Percentiles rank a stretch among this genome's conserved stretches.
phyloP scores from a whole-genome alignment of 2,329 filamentous ascomycete genomes.

The Scopulariopsis brevicaulis region DNA sequence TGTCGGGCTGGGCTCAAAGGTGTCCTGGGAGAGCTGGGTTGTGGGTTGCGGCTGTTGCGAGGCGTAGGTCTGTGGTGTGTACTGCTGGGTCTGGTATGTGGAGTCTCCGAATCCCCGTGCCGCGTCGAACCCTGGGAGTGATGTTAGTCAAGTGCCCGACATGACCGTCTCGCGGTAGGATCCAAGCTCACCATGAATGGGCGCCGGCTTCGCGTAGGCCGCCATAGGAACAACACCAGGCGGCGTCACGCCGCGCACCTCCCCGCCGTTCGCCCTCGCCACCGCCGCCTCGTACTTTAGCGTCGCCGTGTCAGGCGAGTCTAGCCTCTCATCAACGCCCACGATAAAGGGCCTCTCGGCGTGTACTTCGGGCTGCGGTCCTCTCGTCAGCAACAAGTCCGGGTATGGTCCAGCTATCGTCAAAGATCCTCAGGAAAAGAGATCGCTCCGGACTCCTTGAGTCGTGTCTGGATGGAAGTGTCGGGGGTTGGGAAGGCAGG shows the following conservation, averaged over 20 bases:
- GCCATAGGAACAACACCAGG: conserved; percentile 26
- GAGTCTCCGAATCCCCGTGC: conserved; percentile 48
- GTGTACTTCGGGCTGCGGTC: conserved; percentile 36
- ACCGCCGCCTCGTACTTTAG: conserved; percentile 46
- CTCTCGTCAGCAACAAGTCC: conserved; percentile 7
- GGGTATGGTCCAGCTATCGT: background rate
- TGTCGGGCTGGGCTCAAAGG: conserved; percentile 38
- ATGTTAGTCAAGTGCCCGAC: background rate
- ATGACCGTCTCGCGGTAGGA: background rate
- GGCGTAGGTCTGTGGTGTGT: conserved; percentile 33
- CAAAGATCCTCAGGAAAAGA: background rate
- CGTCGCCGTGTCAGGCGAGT: conserved; percentile 45
- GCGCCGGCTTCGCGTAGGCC: conserved; percentile 66
- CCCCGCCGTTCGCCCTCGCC: conserved; percentile 38
- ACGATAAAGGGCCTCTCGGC: conserved; percentile 45
- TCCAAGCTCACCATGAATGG: conserved; percentile 59
- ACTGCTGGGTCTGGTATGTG: conserved; percentile 33
- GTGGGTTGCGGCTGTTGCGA: conserved; percentile 29
- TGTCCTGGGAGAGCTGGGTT: conserved; percentile 42
- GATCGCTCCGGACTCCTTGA: too few relatives aligned
- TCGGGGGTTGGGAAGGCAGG: background rate
- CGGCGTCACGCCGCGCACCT: conserved; percentile 44
- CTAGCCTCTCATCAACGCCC: conserved; percentile 39
- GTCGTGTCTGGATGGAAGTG: background rate
- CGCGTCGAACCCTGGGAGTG: conserved; percentile 41